These are phyloP conservation scores for Solanum dulcamara DNA, from an alignment of 257 asterid species.

Conservation along the genomic window DNA sequence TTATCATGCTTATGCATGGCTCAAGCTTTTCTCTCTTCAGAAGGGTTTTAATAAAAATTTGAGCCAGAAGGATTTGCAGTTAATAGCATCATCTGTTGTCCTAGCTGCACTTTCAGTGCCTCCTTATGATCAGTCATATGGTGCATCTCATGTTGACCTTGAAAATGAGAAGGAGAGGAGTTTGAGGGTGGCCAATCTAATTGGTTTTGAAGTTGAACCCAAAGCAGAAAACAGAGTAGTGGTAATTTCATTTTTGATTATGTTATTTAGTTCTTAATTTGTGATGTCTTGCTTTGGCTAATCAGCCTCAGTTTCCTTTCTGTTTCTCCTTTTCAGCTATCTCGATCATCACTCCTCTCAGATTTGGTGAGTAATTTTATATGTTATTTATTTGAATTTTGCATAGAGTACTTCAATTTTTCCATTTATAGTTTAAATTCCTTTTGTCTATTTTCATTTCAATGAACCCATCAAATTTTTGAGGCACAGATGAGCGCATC, in stretches of 20 bases:
- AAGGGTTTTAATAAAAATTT: constrained; percentile 76
- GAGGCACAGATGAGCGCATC: background rate
- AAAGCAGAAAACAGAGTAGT: constrained; percentile 52
- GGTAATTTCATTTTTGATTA: constrained; percentile 22
- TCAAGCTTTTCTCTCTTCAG: constrained; percentile 81
- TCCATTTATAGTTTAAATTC: background rate
- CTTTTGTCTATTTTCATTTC: background rate
- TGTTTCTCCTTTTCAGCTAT: constrained; percentile 52
- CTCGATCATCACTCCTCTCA: constrained; percentile 60
- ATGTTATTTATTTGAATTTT: background rate
- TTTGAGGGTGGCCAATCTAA: constrained; percentile 50
- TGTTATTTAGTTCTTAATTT: background rate
- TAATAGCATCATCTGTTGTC: constrained; percentile 76
- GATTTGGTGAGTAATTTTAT: constrained; percentile 56
- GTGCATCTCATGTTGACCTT: constrained; percentile 76
- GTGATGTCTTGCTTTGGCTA: background rate
- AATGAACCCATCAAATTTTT: background rate
- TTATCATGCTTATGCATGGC: constrained; percentile 97
- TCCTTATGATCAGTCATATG: constrained; percentile 56
- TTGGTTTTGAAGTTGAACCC: constrained; percentile 66
- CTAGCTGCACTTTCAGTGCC: constrained; percentile 84
- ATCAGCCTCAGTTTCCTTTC: background rate
- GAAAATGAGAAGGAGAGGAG: constrained; percentile 77
- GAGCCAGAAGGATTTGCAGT: constrained; percentile 81
- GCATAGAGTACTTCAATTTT: background rate